Base-by-base conservation (phyloP, 129 eudicot species). In the Heracleum sosnowskyi region DNA sequence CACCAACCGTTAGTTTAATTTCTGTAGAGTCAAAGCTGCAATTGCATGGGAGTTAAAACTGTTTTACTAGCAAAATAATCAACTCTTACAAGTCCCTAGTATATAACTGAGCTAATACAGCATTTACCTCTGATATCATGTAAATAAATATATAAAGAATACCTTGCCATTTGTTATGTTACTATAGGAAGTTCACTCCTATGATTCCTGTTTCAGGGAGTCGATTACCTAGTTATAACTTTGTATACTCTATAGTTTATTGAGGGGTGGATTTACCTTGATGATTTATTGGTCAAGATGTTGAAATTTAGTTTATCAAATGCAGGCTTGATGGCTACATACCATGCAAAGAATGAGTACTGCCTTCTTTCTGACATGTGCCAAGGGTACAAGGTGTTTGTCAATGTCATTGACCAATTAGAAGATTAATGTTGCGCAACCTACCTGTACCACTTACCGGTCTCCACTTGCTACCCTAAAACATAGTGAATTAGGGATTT, bases 311-410 rank as follows among this genome's bases (percentile, higher is more conserved):
- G 29, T 9, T 73, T 73, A 42, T 31, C 42, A 40, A 75, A 28
- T 60, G 83, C 90, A 93, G 98, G 98, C 35, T 82, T 93, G 88
- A 85, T 85, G 90, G 93, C 96, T 70, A 89, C 98, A 60, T 93
- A 93, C 87, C 98, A 93, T 81, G 98, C 98, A 29, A 91, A 88
- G 86, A 93, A 93, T 34, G 98, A 93, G 84, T 93, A 91, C 80
- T 93, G 98, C 85, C 93, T 87, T 77, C 89, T 94, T 34, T 84
- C 97, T 2, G 98, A 94, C 80, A 94, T 94, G 98, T 85, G 92
- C 86, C 93, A 94, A 84, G 98, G 98, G 46, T 94, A 89, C 82
- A 84, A 83, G 76, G 98, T 91, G 82, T 91, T 94, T 22, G 82
- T 87, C 13, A 83, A 96, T 76, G 87, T 94, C 84, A 91, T 94